Base-by-base conservation (phyloP, 2,329 filamentous ascomycete genomes). In the Fusarium sp. region DNA sequence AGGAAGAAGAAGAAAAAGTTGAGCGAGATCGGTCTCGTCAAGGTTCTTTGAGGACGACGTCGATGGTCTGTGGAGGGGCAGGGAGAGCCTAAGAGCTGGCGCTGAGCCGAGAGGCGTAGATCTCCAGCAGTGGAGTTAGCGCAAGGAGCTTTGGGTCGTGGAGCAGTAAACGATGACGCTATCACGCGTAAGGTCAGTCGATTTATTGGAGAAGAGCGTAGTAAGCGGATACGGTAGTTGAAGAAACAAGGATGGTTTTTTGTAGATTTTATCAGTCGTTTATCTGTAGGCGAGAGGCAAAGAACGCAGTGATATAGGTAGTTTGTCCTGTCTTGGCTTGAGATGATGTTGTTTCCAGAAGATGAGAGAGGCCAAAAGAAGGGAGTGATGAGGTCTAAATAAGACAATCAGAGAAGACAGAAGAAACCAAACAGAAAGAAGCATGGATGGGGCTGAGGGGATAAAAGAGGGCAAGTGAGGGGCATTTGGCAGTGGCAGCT, bases 41-140 rank as follows among this genome's bases (percentile, higher is more conserved):
- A 51, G 52, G 45, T 47, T 45, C 66, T 59, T 63, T 63, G 49
- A 55, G 52, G 53, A 50, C 50, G 58, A 53, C 62, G 44, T 53
- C 47, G 47, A 43, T 59, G 57, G 60, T 63, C 66, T 45, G 65
- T 68, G 67, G 67, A 69, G 67, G 67, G 67, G 67, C 65, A 69
- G 43, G 61, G 57, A 70, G 27, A 54, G 63, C 59, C 62, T 67
- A 39, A 57, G 51, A 67, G 61, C 46, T 69, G 56, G 66, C 48
- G 49, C 36, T 58, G 49, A 55, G 48, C 47, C 54, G 53, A 58
- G 49, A 64, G 63, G 59, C 38, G 60, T 65, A 55, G 66, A 69
- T 70, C 66, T 54, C 68, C 58, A 61, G 56, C 48, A 49, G 66
- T 70, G 68, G 68, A 69, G 66, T 68, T 70, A 64, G 68, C 45